Conservation (phyloP, 176 grass and related monocot genomes). For the Carex pumila region DNA sequence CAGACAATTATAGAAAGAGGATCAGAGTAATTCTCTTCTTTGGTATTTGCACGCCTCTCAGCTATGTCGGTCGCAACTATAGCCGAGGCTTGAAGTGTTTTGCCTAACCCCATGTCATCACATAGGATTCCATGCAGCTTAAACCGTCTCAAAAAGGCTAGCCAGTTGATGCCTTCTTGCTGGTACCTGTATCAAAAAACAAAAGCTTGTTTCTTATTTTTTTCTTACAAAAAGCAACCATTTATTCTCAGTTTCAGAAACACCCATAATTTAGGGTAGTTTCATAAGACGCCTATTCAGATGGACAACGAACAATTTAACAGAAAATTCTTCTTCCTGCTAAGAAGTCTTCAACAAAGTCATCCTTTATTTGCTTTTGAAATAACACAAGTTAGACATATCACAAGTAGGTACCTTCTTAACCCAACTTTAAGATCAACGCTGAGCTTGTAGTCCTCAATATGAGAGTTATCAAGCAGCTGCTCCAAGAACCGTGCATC, state of each 20-base stretch:
- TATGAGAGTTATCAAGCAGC: slow-evolving; percentile 95
- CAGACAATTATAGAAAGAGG: slow-evolving; percentile 93
- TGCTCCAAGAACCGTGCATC: slow-evolving; percentile 89
- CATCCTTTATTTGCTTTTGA: neutral
- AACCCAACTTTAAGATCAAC: slow-evolving; percentile 80
- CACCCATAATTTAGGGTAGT: neutral
- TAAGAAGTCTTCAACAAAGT: neutral
- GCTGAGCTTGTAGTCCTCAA: slow-evolving; percentile 90
- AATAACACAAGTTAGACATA: neutral
- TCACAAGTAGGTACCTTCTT: slow-evolving; percentile 52
- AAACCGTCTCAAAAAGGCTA: slow-evolving; percentile 85
- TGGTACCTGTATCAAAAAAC: slow-evolving; percentile 63
- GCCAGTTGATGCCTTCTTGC: slow-evolving; percentile 99
- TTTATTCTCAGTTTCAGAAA: neutral
- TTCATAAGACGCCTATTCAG: neutral
- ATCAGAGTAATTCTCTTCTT: slow-evolving; percentile 38
- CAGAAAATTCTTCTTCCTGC: neutral
- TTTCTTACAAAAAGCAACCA: slow-evolving; percentile 4
- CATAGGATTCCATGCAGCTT: slow-evolving; percentile 99
- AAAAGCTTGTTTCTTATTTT: neutral
- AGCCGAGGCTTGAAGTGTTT: slow-evolving; percentile 96
- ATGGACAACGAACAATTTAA: slow-evolving; percentile 4
- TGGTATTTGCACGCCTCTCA: slow-evolving; percentile 43
- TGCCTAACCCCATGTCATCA: slow-evolving; percentile 99
- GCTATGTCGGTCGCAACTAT: slow-evolving; percentile 90